Evolutionary conservation across 2,329 filamentous ascomycete species (phyloP).

Genomic region (Diaporthe capsici): DNA sequence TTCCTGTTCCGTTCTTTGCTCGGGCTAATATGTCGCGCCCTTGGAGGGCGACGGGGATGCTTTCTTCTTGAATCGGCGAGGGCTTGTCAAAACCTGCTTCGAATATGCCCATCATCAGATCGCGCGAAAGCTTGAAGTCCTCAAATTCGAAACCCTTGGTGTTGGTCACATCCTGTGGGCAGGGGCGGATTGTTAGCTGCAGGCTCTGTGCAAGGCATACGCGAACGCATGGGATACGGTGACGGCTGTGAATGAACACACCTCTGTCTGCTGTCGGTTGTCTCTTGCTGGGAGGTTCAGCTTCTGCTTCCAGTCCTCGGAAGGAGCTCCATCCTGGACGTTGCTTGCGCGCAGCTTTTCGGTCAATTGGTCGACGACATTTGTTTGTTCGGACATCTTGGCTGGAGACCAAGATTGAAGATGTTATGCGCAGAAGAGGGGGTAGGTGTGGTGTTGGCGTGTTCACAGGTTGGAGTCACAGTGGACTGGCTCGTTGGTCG

Average conservation of each 20-base stretch:
- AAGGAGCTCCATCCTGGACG: conserved; percentile 34
- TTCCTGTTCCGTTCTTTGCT: conserved; percentile 98
- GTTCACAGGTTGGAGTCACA: background rate
- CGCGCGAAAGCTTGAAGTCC: conserved; percentile 94
- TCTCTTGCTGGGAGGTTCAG: conserved; percentile 82
- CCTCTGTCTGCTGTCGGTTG: conserved; percentile 85
- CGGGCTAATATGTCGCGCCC: conserved; percentile 95
- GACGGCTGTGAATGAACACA: conserved; percentile 52
- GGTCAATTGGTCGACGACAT: conserved; percentile 40
- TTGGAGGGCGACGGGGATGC: conserved; percentile 95
- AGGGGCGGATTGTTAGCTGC: conserved; percentile 12
- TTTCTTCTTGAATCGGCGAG: conserved; percentile 99
- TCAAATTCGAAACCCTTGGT: conserved; percentile 99
- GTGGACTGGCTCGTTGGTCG: conserved; percentile 20
- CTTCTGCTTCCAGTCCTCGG: conserved; percentile 78
- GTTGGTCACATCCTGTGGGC: conserved; percentile 90
- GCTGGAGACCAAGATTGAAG: conserved; percentile 30
- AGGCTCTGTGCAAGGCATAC: background rate
- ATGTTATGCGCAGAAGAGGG: background rate
- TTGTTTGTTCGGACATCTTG: conserved; percentile 39
- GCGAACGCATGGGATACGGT: background rate
- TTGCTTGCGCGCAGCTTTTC: conserved; percentile 40
- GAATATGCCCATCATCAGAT: conserved; percentile 98
- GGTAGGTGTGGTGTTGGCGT: background rate
- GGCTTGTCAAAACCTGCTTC: conserved; percentile 99